These are phyloP conservation scores for Zea mays DNA, from an alignment of 176 grass and related monocot genomes.

Conservation along the genomic window Zm-B73-REFERENCE-NAM-5.0 NC_050100.1:34734501-34735000, in stretches of 20 bases:
- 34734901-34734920: background rate
- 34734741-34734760: background rate
- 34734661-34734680: slow-evolving; percentile 9
- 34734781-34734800: background rate
- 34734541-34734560: background rate
- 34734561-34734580: background rate
- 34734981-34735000: background rate
- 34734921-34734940: background rate
- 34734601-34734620: slow-evolving; percentile 39
- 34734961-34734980: background rate
- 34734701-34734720: background rate
- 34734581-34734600: slow-evolving; percentile 20
- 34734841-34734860: background rate
- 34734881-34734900: background rate
- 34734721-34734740: background rate
- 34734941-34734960: background rate
- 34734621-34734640: slow-evolving; percentile 5
- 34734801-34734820: background rate
- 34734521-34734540: slow-evolving; percentile 33
- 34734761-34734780: background rate
- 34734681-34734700: slow-evolving; percentile 18
- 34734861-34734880: background rate
- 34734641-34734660: slow-evolving; percentile 15
- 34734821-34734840: background rate
- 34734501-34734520: slow-evolving; percentile 2